phyloP scores from a whole-genome alignment of 495 filamentous ascomycete species.

The Penicillium steckii region DNA sequence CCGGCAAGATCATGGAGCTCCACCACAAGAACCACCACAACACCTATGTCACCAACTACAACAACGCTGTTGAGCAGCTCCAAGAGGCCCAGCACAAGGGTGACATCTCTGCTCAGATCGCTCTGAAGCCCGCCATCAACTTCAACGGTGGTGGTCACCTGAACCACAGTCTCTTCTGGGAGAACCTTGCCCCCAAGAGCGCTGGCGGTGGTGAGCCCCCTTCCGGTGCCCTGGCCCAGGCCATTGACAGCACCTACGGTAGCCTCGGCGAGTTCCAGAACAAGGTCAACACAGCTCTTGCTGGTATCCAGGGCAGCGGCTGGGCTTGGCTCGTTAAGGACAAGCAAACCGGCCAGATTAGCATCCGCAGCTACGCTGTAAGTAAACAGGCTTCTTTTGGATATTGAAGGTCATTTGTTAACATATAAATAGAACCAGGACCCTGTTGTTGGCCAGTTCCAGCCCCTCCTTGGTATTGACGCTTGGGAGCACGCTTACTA shows the following conservation, averaged over 20 bases:
- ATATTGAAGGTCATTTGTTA: constrained; percentile 3
- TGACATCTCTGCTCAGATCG: constrained; percentile 66
- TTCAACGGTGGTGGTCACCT: constrained; percentile 95
- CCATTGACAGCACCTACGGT: constrained; percentile 77
- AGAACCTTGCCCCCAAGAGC: constrained; percentile 77
- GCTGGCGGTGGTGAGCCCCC: constrained; percentile 75
- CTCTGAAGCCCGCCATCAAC: constrained; percentile 84
- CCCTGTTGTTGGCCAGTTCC: constrained; percentile 82
- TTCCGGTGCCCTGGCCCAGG: constrained; percentile 59
- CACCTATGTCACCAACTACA: constrained; percentile 69
- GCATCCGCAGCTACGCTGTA: constrained; percentile 74
- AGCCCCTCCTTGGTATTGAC: constrained; percentile 88
- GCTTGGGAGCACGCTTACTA: constrained; percentile 94
- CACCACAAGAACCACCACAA: constrained; percentile 71
- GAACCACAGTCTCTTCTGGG: constrained; percentile 93
- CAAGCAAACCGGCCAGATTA: constrained; percentile 67
- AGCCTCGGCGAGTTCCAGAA: constrained; percentile 70
- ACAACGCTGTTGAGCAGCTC: constrained; percentile 58
- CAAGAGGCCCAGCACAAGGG: constrained; percentile 50
- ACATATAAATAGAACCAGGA: constrained; percentile 70
- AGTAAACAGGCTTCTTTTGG: constrained; percentile 14
- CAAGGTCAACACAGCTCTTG: constrained; percentile 74
- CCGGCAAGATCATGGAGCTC: constrained; percentile 96
- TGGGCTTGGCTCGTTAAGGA: constrained; percentile 96
- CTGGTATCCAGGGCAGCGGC: constrained; percentile 89